Conservation (phyloP, 2,329 filamentous ascomycete genomes). For the Alternaria tenuissima region DNA sequence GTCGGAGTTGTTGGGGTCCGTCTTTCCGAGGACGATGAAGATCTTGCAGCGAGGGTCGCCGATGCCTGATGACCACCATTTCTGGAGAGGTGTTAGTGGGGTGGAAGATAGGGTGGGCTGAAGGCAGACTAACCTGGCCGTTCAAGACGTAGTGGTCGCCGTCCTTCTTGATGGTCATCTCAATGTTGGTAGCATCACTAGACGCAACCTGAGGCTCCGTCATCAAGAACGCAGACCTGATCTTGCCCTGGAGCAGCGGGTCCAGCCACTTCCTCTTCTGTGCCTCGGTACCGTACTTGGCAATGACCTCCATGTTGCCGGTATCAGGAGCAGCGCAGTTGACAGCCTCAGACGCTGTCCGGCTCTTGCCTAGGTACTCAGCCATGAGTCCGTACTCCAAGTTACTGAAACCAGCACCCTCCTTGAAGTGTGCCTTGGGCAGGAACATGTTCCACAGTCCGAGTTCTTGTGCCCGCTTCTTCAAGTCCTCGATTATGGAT, state of each 20-base stretch:
- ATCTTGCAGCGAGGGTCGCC: slow-evolving; percentile 91
- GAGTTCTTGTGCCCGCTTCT: slow-evolving; percentile 79
- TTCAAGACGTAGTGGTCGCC: slow-evolving; percentile 92
- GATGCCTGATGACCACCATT: slow-evolving; percentile 99
- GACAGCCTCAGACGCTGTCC: slow-evolving; percentile 73
- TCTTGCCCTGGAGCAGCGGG: slow-evolving; percentile 83
- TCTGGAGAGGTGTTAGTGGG: slow-evolving; percentile 69
- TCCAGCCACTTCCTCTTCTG: slow-evolving; percentile 87
- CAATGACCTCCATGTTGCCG: slow-evolving; percentile 94
- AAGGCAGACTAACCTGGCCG: slow-evolving; percentile 67
- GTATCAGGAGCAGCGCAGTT: slow-evolving; percentile 94
- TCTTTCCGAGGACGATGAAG: slow-evolving; percentile 98
- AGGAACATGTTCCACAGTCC: slow-evolving; percentile 99
- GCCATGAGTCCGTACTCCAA: slow-evolving; percentile 98
- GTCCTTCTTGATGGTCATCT: slow-evolving; percentile 81
- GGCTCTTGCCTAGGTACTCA: slow-evolving; percentile 89
- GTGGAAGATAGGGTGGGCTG: too few relatives aligned
- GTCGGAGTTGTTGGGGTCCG: slow-evolving; percentile 76
- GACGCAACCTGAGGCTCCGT: slow-evolving; percentile 89
- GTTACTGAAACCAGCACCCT: slow-evolving; percentile 93
- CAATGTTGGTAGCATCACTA: slow-evolving; percentile 91
- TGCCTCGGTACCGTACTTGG: slow-evolving; percentile 85
- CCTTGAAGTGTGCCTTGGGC: slow-evolving; percentile 91
- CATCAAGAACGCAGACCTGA: slow-evolving; percentile 91
- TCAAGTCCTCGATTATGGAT: slow-evolving; percentile 84